phyloP scores from a whole-genome alignment of 768 basidiomycete genomes.

The Pisolithus orientalis region DNA sequence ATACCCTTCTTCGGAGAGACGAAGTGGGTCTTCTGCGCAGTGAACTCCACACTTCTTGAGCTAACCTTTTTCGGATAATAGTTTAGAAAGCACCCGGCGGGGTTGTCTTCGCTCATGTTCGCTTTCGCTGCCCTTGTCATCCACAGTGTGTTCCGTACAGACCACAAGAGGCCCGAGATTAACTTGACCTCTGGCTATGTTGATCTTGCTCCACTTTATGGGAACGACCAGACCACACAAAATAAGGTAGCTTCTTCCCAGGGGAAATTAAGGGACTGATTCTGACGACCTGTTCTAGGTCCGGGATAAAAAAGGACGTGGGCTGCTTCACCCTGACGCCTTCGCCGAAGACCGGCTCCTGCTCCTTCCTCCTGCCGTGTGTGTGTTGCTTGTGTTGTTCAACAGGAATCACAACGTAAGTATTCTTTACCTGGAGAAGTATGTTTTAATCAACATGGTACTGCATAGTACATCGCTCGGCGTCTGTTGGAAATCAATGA shows the following conservation, averaged over 20 bases:
- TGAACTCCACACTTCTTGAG: neutral
- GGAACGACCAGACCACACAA: constrained; percentile 57
- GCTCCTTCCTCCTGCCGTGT: constrained; percentile 72
- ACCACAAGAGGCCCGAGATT: constrained; percentile 55
- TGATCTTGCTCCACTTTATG: constrained; percentile 80
- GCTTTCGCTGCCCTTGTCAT: constrained; percentile 79
- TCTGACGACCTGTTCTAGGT: constrained; percentile 10
- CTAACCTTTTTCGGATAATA: constrained; percentile 23
- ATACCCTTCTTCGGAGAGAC: constrained; percentile 69
- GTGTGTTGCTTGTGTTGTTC: constrained; percentile 77
- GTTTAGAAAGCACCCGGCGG: constrained; percentile 74
- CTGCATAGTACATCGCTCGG: constrained; percentile 63
- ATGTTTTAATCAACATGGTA: neutral
- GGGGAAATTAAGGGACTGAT: neutral
- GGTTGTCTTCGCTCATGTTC: constrained; percentile 76
- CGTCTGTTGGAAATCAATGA: constrained; percentile 81
- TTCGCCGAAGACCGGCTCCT: constrained; percentile 78
- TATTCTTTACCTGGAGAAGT: neutral
- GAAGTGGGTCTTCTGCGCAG: constrained; percentile 32
- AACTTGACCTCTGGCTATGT: constrained; percentile 88
- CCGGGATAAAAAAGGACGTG: constrained; percentile 52
- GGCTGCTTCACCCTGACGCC: constrained; percentile 59
- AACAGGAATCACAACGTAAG: constrained; percentile 84
- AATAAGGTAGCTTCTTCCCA: constrained; percentile 38
- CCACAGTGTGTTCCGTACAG: constrained; percentile 84